Conservation (phyloP, 2,329 filamentous ascomycete genomes). For the Pezicula rhizophila region DNA sequence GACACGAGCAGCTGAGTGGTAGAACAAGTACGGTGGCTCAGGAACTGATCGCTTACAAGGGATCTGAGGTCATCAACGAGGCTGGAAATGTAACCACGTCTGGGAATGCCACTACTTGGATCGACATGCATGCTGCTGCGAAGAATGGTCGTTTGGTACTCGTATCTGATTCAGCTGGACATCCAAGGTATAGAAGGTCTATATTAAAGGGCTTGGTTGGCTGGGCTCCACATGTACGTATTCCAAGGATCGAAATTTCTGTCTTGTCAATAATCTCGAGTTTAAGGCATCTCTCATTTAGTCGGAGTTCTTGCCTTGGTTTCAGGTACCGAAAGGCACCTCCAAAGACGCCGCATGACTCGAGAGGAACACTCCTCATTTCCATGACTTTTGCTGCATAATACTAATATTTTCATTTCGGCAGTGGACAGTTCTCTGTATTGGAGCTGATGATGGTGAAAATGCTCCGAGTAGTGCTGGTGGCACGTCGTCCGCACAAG, state of each 20-base stretch:
- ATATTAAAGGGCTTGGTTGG: slow-evolving; percentile 85
- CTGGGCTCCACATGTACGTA: slow-evolving; percentile 70
- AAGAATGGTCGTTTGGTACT: slow-evolving; percentile 74
- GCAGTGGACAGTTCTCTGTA: slow-evolving; percentile 75
- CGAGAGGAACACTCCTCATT: no score
- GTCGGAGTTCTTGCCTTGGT: no score
- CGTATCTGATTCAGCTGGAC: slow-evolving; percentile 85
- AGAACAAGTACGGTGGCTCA: slow-evolving; percentile 93
- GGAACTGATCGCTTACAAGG: slow-evolving; percentile 80
- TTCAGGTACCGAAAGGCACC: no score
- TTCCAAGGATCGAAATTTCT: no score
- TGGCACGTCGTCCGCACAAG: slow-evolving; percentile 43
- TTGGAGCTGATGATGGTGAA: slow-evolving; percentile 71
- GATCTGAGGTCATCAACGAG: slow-evolving; percentile 67
- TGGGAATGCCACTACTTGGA: slow-evolving; percentile 85
- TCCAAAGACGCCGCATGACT: no score
- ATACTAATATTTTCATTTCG: no score
- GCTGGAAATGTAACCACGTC: slow-evolving; percentile 40
- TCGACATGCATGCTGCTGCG: slow-evolving; percentile 80
- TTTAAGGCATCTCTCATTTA: no score
- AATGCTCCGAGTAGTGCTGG: slow-evolving; percentile 23
- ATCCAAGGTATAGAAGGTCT: slow-evolving; percentile 82
- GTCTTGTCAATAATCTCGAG: no score
- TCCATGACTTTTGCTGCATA: no score
- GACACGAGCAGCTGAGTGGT: slow-evolving; percentile 86